A percentile compares a stretch with the other conserved stretches of the same genome.
Conservation (phyloP, 257 asterid genomes). For the Penstemon newberryi region DNA sequence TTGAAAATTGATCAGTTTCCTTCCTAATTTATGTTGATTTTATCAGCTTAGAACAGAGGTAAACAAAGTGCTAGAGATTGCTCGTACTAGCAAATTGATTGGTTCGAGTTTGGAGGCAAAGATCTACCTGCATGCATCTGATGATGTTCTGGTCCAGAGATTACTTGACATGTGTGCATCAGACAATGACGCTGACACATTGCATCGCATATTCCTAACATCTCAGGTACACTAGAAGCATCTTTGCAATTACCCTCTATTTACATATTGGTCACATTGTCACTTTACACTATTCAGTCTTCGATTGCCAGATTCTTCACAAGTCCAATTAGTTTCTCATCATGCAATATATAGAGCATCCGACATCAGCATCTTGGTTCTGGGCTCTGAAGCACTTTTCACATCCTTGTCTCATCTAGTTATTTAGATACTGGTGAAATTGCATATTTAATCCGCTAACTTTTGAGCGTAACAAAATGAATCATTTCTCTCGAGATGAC, state of each 20-base stretch:
- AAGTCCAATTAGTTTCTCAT: too few relatives aligned
- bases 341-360: too few relatives aligned
- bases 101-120: constrained; percentile 97
- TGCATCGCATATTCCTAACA: constrained; percentile 82
- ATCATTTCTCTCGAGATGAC: too few relatives aligned
- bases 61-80: constrained; percentile 93
- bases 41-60: constrained; percentile 92
- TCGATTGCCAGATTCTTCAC: too few relatives aligned
- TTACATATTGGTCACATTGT: too few relatives aligned
- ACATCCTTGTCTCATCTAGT: too few relatives aligned
- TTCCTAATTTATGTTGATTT: constrained; percentile 23
- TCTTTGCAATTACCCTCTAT: background rate
- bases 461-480: too few relatives aligned
- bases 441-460: too few relatives aligned
- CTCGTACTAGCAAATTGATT: constrained; percentile 74
- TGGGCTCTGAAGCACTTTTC: too few relatives aligned
- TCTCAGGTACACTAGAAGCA: constrained; percentile 66
- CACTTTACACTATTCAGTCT: too few relatives aligned
- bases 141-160: constrained; percentile 47
- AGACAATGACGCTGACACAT: constrained; percentile 67
- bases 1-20: background rate
- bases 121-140: constrained; percentile 74
- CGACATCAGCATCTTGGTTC: too few relatives aligned
- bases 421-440: too few relatives aligned
- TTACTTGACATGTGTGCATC: constrained; percentile 54